Percentiles rank a stretch among this genome's conserved stretches.
These are phyloP conservation scores for Saitozyma sp. DNA, from an alignment of 768 basidiomycete genomes.

Conservation along the genomic window DNA sequence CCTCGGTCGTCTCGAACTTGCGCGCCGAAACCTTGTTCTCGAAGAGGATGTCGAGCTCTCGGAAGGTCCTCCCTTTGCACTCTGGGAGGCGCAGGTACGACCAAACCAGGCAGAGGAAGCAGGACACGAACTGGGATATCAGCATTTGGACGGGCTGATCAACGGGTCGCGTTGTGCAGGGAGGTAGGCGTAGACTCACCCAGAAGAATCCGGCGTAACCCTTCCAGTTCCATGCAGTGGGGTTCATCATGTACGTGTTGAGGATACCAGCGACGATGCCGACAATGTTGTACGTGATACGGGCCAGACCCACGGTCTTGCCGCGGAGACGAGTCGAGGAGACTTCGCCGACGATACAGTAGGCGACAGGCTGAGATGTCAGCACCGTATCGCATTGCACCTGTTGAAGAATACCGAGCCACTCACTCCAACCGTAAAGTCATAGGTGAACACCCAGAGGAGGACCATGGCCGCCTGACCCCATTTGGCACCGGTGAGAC, in stretches of 20 bases:
- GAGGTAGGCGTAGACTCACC: slow-evolving; percentile 4
- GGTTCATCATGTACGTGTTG: slow-evolving; percentile 25
- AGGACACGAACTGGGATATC: background rate
- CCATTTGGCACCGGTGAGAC: slow-evolving; percentile 1
- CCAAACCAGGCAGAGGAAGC: slow-evolving; percentile 3
- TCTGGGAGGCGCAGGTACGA: slow-evolving; percentile 11
- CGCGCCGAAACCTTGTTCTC: background rate
- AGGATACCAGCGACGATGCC: slow-evolving; percentile 22
- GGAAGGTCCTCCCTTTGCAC: slow-evolving; percentile 14
- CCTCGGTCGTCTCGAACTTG: slow-evolving; percentile 1
- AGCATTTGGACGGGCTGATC: background rate
- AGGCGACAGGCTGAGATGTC: slow-evolving; percentile 34
- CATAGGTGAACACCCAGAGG: slow-evolving; percentile 39
- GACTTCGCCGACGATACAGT: slow-evolving; percentile 35
- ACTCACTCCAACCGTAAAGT: slow-evolving; percentile 36
- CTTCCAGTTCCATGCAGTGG: slow-evolving; percentile 33
- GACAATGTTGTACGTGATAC: slow-evolving; percentile 29
- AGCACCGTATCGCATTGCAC: slow-evolving; percentile 17
- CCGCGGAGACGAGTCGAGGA: slow-evolving; percentile 31
- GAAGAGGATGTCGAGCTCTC: slow-evolving; percentile 10
- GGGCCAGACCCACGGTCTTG: slow-evolving; percentile 39
- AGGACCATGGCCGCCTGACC: slow-evolving; percentile 21
- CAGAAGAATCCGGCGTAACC: slow-evolving; percentile 28
- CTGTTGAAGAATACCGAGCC: too few species aligned
- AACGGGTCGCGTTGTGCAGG: background rate